Percentiles rank a stretch among this genome's conserved stretches.
Conservation (phyloP, 176 grass and related monocot genomes). For the Canna indica region DNA sequence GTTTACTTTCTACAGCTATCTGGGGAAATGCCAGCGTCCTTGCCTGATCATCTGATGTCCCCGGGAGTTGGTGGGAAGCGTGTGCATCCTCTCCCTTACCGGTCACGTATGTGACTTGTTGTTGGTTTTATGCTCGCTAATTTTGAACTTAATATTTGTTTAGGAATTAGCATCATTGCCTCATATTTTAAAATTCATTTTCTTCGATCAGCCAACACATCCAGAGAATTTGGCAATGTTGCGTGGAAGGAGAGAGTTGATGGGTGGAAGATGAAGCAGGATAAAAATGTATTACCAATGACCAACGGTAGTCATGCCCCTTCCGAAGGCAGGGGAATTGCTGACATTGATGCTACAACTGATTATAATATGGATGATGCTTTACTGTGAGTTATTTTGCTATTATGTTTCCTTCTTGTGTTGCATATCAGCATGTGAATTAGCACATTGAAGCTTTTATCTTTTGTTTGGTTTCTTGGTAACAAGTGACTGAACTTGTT, state of each 20-base stretch:
- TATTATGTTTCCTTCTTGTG: not conserved
- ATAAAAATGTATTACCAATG: conserved; percentile 72
- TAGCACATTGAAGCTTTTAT: not conserved
- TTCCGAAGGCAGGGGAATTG: conserved; percentile 57
- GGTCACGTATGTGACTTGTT: conserved; percentile 40
- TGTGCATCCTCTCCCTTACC: conserved; percentile 62
- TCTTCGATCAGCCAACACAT: conserved; percentile 53
- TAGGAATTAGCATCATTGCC: too few species aligned
- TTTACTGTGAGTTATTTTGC: conserved; percentile 49
- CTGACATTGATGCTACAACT: conserved; percentile 83
- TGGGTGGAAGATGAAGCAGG: conserved; percentile 99
- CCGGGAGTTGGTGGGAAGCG: conserved; percentile 68
- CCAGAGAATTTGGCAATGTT: conserved; percentile 90
- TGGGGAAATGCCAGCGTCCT: conserved; percentile 70
- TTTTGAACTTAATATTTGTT: too few species aligned
- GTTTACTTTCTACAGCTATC: conserved; percentile 43
- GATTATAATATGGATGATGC: conserved; percentile 96
- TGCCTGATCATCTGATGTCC: conserved; percentile 15
- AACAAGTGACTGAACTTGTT: not conserved
- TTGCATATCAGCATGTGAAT: not conserved
- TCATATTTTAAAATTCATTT: conserved; percentile 9
- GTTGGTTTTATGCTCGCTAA: too few species aligned
- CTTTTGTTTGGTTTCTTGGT: not conserved
- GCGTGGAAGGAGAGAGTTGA: conserved; percentile 99
- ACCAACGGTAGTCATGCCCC: conserved; percentile 85